Evolutionary conservation across 805 yeast genomes (phyloP).

Genomic region (Wickerhamomyces silvicola): DNA sequence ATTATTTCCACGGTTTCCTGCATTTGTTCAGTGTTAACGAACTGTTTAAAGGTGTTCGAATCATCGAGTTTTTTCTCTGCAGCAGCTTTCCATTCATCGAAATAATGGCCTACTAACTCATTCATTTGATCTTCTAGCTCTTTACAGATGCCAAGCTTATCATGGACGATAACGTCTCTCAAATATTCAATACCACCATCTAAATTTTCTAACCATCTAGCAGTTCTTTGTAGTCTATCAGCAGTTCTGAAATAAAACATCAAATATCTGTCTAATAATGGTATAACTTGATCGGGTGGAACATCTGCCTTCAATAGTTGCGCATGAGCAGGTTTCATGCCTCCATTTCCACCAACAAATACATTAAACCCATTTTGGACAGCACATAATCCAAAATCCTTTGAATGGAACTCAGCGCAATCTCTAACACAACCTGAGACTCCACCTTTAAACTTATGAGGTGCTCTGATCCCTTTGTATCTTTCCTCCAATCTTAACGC

Average conservation of each 20-base stretch:
- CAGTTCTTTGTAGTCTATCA: conserved; percentile 32
- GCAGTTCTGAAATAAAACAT: conserved; percentile 34
- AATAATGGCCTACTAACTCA: conserved; percentile 26
- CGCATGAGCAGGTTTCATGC: conserved; percentile 35
- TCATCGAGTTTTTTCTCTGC: conserved; percentile 17
- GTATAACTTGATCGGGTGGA: conserved; percentile 30
- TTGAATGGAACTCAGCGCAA: conserved; percentile 32
- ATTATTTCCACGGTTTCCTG: conserved; percentile 29
- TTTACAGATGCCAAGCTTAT: conserved; percentile 29
- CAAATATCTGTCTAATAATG: conserved; percentile 29
- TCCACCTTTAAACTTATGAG: conserved; percentile 34
- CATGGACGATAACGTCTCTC: conserved; percentile 27
- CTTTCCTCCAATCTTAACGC: conserved; percentile 31
- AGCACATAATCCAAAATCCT: conserved; percentile 33
- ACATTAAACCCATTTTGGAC: conserved; percentile 31
- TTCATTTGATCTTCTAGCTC: conserved; percentile 30
- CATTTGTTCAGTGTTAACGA: conserved; percentile 24
- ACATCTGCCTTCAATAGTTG: conserved; percentile 27
- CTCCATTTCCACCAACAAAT: conserved; percentile 34
- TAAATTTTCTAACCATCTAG: conserved; percentile 30
- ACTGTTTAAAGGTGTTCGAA: conserved; percentile 24
- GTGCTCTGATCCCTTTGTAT: conserved; percentile 31
- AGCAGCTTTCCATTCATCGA: conserved; percentile 30
- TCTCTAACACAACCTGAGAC: conserved; percentile 33
- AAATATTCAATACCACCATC: conserved; percentile 32